phyloP scores from a whole-genome alignment of 768 basidiomycete genomes.

The Leccinum pellstonianum region DNA sequence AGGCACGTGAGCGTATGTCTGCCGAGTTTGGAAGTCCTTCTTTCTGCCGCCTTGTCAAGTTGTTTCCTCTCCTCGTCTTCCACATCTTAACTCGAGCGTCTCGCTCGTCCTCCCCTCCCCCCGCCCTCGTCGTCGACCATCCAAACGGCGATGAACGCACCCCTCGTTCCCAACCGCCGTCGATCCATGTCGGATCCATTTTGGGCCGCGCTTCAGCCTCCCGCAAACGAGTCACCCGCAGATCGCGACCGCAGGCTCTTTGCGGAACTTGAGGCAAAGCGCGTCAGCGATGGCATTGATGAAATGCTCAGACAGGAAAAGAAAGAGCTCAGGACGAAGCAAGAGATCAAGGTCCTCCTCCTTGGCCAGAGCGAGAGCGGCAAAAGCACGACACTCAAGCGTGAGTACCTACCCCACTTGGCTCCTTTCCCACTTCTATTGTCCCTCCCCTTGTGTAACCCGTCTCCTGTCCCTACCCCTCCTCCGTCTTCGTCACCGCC shows the following conservation, averaged over 20 bases:
- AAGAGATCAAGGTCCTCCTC: slow-evolving; percentile 73
- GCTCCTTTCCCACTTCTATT: slow-evolving; percentile 9
- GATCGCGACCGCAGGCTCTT: slow-evolving; percentile 64
- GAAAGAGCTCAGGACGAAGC: slow-evolving; percentile 57
- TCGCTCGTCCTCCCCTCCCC: slow-evolving; percentile 9
- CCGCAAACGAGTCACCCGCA: slow-evolving; percentile 65
- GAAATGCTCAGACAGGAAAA: slow-evolving; percentile 70
- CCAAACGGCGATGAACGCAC: slow-evolving; percentile 22
- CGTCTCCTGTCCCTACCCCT: neutral
- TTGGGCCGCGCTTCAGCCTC: slow-evolving; percentile 63
- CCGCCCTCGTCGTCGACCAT: slow-evolving; percentile 3
- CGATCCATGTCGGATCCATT: slow-evolving; percentile 68
- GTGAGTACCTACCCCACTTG: slow-evolving; percentile 48
- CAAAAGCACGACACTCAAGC: slow-evolving; percentile 85
- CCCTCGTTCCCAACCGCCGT: slow-evolving; percentile 38
- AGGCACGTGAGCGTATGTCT: slow-evolving; percentile 17
- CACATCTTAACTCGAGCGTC: slow-evolving; percentile 21
- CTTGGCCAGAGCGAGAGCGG: slow-evolving; percentile 90
- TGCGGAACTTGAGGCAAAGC: slow-evolving; percentile 70
- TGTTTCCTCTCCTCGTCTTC: slow-evolving; percentile 13
- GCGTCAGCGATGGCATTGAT: slow-evolving; percentile 75
- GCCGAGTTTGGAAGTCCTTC: slow-evolving; percentile 31
- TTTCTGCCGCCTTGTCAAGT: slow-evolving; percentile 12
- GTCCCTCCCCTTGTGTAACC: neutral
- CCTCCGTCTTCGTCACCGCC: neutral